Conservation (phyloP, 2,329 filamentous ascomycete genomes). For the Exserohilum turcica region DNA sequence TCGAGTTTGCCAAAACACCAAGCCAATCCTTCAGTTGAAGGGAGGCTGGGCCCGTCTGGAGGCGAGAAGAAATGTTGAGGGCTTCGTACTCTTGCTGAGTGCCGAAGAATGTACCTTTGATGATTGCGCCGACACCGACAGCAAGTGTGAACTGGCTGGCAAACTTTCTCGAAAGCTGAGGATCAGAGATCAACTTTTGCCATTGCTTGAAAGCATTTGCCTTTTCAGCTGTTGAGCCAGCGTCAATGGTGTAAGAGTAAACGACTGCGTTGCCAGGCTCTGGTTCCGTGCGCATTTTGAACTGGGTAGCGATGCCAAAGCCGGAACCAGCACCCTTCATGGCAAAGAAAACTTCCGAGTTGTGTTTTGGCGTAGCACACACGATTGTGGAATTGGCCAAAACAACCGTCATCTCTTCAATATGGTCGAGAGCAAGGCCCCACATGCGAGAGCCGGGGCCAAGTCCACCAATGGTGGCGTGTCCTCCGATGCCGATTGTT, state of each 20-base stretch:
- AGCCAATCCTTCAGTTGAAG: conserved; percentile 41
- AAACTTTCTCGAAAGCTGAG: conserved; percentile 40
- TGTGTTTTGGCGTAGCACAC: conserved; percentile 43
- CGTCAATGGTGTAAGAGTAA: conserved; percentile 42
- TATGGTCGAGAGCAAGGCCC: conserved; percentile 43
- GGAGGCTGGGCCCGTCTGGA: conserved; percentile 29
- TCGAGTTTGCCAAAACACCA: conserved; percentile 41
- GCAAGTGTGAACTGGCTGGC: conserved; percentile 42
- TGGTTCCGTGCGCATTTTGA: conserved; percentile 45
- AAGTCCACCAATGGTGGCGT: conserved; percentile 46
- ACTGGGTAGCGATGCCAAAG: conserved; percentile 51
- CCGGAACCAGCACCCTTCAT: conserved; percentile 51
- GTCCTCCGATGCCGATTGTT: conserved; percentile 45
- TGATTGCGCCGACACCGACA: conserved; percentile 28
- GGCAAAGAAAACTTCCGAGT: conserved; percentile 52
- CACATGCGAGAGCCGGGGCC: conserved; percentile 42
- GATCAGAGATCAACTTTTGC: conserved; percentile 43
- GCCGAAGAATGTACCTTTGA: conserved; percentile 45
- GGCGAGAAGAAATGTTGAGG: conserved; percentile 37
- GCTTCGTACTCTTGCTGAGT: conserved; percentile 39
- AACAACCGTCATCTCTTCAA: conserved; percentile 46
- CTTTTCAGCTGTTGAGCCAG: conserved; percentile 27
- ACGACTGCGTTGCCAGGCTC: conserved; percentile 40
- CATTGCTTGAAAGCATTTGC: conserved; percentile 44
- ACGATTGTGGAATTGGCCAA: conserved; percentile 49